Base-by-base conservation (phyloP, 306 rosid species). In the Dalbergia cultrata region DNA sequence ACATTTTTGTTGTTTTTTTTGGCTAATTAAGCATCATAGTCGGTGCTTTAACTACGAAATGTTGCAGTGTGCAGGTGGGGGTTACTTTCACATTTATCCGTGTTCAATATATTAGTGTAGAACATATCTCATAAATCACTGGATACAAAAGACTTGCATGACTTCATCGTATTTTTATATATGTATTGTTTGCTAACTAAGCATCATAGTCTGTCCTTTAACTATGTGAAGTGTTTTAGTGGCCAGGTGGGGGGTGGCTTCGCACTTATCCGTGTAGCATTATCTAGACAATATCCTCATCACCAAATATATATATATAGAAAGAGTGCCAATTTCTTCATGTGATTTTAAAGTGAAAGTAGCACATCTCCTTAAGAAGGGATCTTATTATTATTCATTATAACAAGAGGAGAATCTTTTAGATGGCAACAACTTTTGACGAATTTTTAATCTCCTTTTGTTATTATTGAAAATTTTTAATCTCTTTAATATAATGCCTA, bases 401-500 rank as follows among this genome's bases (percentile, higher is more conserved):
- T 13, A 13, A 31, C 8, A 67, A 67, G 35, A 68, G 26, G 37
- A 37, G 57, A 44, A 68, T 68, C 73, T 68, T 21, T 67, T 22
- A 21, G 73, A 45, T 68, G 73, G 72, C 37, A 18, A 67, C 45
- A 39, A 5, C 6, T 13, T 62, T 14, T 63, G 39, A 14, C 21
- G 69, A 13, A 34, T 31, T 52, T 14, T 52, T 52, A 52, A 52
- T 16, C 58, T 0, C 18, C 3, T 35, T 35, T 6, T 6, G 7
- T 35, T 35, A 35, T 35, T 35, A 35, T 35, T 35, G 7, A 35
- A 35, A 35, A 1, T 4, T 7, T 41, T 41, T 8, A 41, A 7
- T 41, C 9, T 54, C 9, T 54, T 54, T 17, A n/a, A 17, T 16
- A 17, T 52, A 13, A 47, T 43, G 47, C 53, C 10, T 10, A 47